These are phyloP conservation scores for Bromus sterilis DNA, from an alignment of 176 grass and related monocot species.

Conservation along the genomic window DNA sequence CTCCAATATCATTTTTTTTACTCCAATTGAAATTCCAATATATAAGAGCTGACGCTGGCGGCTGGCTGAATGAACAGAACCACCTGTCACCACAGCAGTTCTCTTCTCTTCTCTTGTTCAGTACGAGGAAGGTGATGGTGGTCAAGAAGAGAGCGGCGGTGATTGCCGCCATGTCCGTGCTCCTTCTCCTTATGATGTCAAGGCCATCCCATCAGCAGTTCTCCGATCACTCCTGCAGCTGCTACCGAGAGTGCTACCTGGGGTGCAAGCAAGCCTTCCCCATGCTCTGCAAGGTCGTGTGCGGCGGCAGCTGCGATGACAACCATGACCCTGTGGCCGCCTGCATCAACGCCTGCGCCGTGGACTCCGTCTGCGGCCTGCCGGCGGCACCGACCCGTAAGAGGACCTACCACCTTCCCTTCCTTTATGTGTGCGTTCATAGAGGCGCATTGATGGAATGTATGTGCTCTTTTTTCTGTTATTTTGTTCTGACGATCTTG, in stretches of 20 bases:
- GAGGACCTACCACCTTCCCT: neutral
- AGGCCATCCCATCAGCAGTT: neutral
- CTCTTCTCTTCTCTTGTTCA: neutral
- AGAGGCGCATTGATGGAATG: no score
- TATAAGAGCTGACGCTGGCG: neutral
- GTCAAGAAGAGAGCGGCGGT: neutral
- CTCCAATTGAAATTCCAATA: no score
- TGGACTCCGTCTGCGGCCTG: neutral
- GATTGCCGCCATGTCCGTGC: neutral
- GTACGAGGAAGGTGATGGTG: neutral
- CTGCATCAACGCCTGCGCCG: neutral
- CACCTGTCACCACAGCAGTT: neutral
- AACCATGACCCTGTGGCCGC: neutral
- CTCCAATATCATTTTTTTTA: no score
- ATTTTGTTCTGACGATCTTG: no score
- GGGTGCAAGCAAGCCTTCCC: neutral
- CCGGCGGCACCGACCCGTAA: neutral
- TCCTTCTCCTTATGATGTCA: neutral
- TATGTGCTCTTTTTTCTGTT: no score
- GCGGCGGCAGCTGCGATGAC: neutral
- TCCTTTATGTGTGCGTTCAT: neutral
- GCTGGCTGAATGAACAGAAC: neutral
- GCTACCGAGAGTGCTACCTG: neutral
- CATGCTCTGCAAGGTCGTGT: neutral
- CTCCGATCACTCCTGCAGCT: neutral